Evolutionary conservation across 495 filamentous ascomycete species (phyloP), one percentile per base, ranked within the genome.

Genomic region (Zalerion maritima): DNA sequence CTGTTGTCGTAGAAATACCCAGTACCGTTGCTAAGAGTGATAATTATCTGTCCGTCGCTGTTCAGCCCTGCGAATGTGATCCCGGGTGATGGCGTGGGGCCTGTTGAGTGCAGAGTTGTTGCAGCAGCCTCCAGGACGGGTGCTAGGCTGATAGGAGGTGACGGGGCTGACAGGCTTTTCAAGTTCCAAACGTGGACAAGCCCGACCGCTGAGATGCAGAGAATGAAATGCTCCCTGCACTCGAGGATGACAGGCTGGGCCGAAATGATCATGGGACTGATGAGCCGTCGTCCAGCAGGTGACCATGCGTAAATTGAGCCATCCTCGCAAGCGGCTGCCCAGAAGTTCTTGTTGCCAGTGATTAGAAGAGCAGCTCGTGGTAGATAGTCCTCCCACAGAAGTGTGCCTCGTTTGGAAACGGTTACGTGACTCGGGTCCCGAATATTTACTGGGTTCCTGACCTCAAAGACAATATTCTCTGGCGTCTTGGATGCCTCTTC

Each of bases 131-230:
- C 87, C 7, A 99, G 65, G 2, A 93, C 70, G 2, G 89, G 89
- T 3, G 77, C 89, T 2, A 99, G 60, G 14, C 85, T 94, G 11
- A 94, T 67, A 0, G 91, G 89, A 8, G 85, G 84, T 43, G 94
- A 85, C 1, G 81, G 79, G 0, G 86, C 78, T 3, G 71, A 73
- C 33, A 86, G 69, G n/a, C 74, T 73, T 40, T 81, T 76, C 37
- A 93, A 66, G 48, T 96, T 86, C 83, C 89, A 96, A 19, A 96
- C 81, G 47, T 94, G 75, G 43, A 79, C 87, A 54, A 89, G 69
- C 6, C 89, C 89, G 15, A 80, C 78, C 4, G 91, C 75, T 0
- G 83, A 81, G 31, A 99, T 76, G 43, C 78, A 85, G 25, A 96
- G 62, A 8, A 99, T 54, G 77, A 78, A 94, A 56, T 76, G 81